Base-by-base conservation (phyloP, 352 stramenopile genomes). In the Pythium dissotocum region DNA sequence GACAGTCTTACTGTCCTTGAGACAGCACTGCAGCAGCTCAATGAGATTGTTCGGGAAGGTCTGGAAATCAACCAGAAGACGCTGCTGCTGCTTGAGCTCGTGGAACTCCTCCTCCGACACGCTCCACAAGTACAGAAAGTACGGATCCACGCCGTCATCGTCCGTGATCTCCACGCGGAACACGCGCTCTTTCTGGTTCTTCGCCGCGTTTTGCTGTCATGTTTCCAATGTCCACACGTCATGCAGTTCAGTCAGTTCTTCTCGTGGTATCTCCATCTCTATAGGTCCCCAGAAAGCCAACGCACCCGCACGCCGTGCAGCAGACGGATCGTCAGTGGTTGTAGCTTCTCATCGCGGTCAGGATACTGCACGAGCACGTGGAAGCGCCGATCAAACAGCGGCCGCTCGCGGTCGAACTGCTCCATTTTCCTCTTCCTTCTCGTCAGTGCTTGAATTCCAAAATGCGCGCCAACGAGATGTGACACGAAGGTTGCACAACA, bases 81-180 rank as follows among this genome's bases (percentile, higher is more conserved):
- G 79, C 76, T 98, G 94, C 68, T 98, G 93, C 61, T 92, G 79
- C 78, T 98, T 98, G 5, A 98, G 76, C 42, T 96, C 86, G 69
- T 98, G 94, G 71, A 98, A 98, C 69, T 98, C 92, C 70, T 97
- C 90, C 70, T 98, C 95, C 26, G 88, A 95, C 33, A 98, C 95
- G 69, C 96, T 93, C 78, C 94, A 94, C 14, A 95, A 78, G 68
- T 95, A 98, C 52, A 98, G 69, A 68, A 98, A 98, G 66, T 93
- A 98, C 63, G 91, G 87, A 60, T 98, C 91, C 5, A 71, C 78
- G 48, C 97, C 88, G 51, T 98, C 87, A 52, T 95, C 93, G 69
- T 98, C 90, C 14, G 94, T 98, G 44, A 98, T 90, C 72, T 98
- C 93, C 32, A 98, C 90, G 61, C 94, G 92, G 42, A 98, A 83